These are phyloP conservation scores for Tardiomyces blankii DNA, from an alignment of 1,139 yeast genomes.

Conservation along the genomic window DNA sequence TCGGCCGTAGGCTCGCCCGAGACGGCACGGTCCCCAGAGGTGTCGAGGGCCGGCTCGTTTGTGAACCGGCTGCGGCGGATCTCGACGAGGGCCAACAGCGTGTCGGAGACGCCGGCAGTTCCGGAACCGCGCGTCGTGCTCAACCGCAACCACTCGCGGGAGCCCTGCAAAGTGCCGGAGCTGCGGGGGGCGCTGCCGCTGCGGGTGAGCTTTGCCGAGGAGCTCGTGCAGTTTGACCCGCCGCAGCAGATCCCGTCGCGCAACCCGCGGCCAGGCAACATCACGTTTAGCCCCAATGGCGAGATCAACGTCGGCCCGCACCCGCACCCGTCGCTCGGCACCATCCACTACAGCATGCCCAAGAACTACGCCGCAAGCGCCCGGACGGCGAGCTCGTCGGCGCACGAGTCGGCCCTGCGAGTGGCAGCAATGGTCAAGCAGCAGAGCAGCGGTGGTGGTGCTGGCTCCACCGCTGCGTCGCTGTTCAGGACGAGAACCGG, in stretches of 20 bases:
- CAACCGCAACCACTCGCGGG: not conserved
- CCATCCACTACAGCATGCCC: conserved; percentile 15
- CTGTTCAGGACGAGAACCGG: conserved; percentile 6
- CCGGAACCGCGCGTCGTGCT: not conserved
- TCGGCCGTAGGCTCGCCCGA: not conserved
- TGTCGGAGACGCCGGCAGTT: not conserved
- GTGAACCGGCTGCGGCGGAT: not conserved
- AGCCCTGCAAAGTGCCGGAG: not conserved
- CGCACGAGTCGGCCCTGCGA: conserved; percentile 24
- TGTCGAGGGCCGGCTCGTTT: not conserved
- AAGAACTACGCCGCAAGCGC: conserved; percentile 18
- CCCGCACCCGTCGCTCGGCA: conserved; percentile 30
- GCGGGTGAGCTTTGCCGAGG: conserved; percentile 63
- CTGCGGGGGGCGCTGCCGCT: not conserved
- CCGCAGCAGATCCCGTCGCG: conserved; percentile 94
- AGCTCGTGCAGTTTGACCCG: conserved; percentile 63
- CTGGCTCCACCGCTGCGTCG: conserved; percentile 1
- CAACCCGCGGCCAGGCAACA: conserved; percentile 71
- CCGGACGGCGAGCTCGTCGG: conserved; percentile 18
- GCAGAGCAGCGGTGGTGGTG: not conserved
- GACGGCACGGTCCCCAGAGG: not conserved
- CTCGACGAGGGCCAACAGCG: not conserved
- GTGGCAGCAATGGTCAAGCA: conserved; percentile 10
- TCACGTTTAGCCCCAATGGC: conserved; percentile 36
- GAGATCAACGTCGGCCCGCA: conserved; percentile 15